Conservation (phyloP, 345 rosid species). For the Hibiscus tridactylites region DNA sequence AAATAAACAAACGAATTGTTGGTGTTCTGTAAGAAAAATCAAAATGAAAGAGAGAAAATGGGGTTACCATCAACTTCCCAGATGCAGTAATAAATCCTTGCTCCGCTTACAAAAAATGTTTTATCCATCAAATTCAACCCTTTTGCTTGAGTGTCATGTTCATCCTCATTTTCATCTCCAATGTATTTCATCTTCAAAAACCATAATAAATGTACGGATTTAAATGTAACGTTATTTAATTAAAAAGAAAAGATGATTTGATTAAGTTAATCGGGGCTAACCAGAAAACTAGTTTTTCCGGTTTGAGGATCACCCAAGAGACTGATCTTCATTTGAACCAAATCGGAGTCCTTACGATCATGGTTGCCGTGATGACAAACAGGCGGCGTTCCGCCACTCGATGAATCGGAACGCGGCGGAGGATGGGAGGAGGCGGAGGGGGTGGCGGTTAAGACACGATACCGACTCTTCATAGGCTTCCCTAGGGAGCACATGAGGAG, state of each 20-base stretch:
- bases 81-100: slow-evolving; percentile 65
- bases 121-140: slow-evolving; percentile 67
- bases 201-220: not conserved
- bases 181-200: slow-evolving; percentile 59
- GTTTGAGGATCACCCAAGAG: slow-evolving; percentile 68
- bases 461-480: slow-evolving; percentile 34
- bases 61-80: slow-evolving; percentile 76
- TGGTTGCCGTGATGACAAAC: slow-evolving; percentile 12
- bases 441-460: slow-evolving; percentile 27
- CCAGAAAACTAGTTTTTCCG: slow-evolving; percentile 84
- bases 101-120: slow-evolving; percentile 58
- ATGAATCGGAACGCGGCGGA: slow-evolving; percentile 13
- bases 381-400: not conserved
- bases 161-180: slow-evolving; percentile 49
- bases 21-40: not conserved
- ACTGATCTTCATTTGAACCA: slow-evolving; percentile 77
- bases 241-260: not conserved
- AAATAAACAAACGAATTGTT: not conserved
- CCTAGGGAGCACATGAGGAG: slow-evolving; percentile 38
- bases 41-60: not conserved
- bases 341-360: slow-evolving; percentile 41
- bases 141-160: slow-evolving; percentile 21
- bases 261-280: slow-evolving; percentile 7
- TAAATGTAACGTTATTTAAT: not conserved
- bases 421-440: slow-evolving; percentile 18